Evolutionary conservation across 192 early-diverging fungal genomes (phyloP).

Genomic region (Backusella parvicylindrica): DNA sequence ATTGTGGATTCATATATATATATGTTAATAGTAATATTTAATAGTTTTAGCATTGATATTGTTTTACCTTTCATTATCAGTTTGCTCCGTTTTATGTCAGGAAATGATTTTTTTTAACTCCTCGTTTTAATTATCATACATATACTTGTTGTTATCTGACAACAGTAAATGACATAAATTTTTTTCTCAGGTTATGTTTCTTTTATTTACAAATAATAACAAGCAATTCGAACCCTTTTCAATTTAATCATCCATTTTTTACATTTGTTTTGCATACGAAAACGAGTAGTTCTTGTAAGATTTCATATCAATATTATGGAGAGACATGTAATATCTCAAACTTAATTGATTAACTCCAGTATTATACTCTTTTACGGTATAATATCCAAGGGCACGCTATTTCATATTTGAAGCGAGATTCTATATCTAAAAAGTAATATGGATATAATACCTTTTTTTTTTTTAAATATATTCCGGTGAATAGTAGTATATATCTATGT

Average conservation of each 20-base stretch:
- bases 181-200: not conserved
- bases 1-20: too few species aligned
- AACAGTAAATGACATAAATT: too few species aligned
- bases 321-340: not conserved
- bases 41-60: too few species aligned
- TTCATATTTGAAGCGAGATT: not conserved
- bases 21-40: too few species aligned
- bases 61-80: too few species aligned
- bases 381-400: not conserved
- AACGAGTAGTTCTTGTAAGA: not conserved
- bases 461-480: not conserved
- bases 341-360: not conserved
- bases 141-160: not conserved
- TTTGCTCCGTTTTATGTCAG: too few species aligned
- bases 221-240: not conserved
- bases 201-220: not conserved
- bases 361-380: not conserved
- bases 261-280: not conserved
- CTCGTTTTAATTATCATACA: not conserved
- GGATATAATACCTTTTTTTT: not conserved
- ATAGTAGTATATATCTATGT: not conserved
- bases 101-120: too few species aligned
- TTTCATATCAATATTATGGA: not conserved
- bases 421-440: not conserved
- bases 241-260: not conserved